Evolutionary conservation across 371 early-diverging fungal genomes (phyloP).

Genomic region (Phascolomyces articulosus): DNA sequence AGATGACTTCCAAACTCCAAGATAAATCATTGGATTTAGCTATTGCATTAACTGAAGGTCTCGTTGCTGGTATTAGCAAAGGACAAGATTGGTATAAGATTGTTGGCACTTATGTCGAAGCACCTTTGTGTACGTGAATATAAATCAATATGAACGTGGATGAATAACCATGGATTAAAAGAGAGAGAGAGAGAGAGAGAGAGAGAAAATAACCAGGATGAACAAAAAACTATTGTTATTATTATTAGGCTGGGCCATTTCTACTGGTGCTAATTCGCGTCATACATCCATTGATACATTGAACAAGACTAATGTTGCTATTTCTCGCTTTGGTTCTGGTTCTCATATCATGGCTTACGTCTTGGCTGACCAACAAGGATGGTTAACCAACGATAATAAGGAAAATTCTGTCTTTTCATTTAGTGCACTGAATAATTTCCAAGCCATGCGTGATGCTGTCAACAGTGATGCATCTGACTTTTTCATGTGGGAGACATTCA

Average conservation of each 20-base stretch:
- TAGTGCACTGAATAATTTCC: constrained; percentile 68
- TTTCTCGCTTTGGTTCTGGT: constrained; percentile 82
- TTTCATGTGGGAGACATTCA: constrained; percentile 89
- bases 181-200: no score
- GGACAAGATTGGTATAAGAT: constrained; percentile 66
- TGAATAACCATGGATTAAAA: no score
- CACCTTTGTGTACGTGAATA: constrained; percentile 73
- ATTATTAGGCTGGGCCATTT: constrained; percentile 70
- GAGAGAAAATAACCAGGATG: no score
- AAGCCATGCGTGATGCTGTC: constrained; percentile 76
- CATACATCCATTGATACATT: constrained; percentile 62
- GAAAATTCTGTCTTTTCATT: constrained; percentile 54
- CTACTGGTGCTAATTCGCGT: constrained; percentile 54
- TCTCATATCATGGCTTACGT: constrained; percentile 87
- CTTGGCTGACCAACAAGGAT: constrained; percentile 71
- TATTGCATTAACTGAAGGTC: constrained; percentile 86
- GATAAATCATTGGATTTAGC: constrained; percentile 77
- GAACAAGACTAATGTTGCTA: constrained; percentile 65
- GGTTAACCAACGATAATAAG: constrained; percentile 45
- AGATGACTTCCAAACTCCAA: constrained; percentile 80
- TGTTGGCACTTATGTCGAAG: constrained; percentile 77
- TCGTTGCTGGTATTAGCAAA: constrained; percentile 74
- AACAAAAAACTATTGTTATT: not conserved
- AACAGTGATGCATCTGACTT: constrained; percentile 66
- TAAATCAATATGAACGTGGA: no score